Conservation (phyloP, 2,329 filamentous ascomycete species). For the Penicillium crustosum region DNA sequence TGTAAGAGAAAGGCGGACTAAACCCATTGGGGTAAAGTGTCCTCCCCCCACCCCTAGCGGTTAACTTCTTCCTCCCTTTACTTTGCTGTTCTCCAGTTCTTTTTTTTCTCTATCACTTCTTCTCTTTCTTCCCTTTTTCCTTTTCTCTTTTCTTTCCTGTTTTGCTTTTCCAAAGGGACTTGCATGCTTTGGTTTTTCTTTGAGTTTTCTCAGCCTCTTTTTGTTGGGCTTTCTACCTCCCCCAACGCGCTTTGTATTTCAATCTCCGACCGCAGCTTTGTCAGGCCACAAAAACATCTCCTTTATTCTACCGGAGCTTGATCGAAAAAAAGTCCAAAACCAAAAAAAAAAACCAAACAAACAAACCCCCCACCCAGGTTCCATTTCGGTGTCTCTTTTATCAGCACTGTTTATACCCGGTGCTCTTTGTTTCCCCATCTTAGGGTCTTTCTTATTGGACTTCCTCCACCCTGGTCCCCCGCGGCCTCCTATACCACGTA, state of each 20-base stretch:
- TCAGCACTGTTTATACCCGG: constrained; percentile 12
- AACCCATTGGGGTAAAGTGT: constrained; percentile 22
- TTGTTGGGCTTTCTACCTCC: constrained; percentile 12
- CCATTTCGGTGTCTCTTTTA: constrained; percentile 3
- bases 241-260: constrained; percentile 7
- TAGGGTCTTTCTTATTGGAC: constrained; percentile 7
- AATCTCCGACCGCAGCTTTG: constrained; percentile 11
- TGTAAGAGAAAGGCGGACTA: constrained; percentile 14
- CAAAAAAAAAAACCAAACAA: not conserved
- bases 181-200: constrained; percentile 14
- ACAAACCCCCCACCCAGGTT: not conserved
- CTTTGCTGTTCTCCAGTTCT: constrained; percentile 18
- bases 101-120: constrained; percentile 17
- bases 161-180: constrained; percentile 24
- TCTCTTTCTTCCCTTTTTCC: constrained; percentile 19
- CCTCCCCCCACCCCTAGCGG: constrained; percentile 23
- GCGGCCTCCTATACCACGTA: constrained; percentile 12
- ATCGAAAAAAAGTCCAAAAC: not conserved
- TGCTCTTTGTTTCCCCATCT: constrained; percentile 11
- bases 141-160: constrained; percentile 27
- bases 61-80: constrained; percentile 25
- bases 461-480: constrained; percentile 5
- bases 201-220: constrained; percentile 7
- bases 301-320: not conserved
- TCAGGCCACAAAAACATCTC: constrained; percentile 2